phyloP scores from a whole-genome alignment of 257 asterid species.

The Nicotiana sylvestris region DNA sequence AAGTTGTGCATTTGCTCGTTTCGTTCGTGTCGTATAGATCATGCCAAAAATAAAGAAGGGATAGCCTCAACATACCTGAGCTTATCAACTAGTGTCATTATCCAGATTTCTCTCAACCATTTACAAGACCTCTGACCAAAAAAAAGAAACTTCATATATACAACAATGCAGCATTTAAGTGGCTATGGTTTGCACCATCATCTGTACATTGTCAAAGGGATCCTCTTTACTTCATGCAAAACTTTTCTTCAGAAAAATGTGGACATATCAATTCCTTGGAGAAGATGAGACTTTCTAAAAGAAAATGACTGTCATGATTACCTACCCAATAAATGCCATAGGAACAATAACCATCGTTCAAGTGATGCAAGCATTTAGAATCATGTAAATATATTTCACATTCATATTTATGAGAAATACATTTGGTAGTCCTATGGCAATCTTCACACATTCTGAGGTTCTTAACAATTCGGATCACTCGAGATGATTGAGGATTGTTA shows the following conservation, averaged over 20 bases:
- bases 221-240: conserved; percentile 6
- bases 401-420: conserved; percentile 34
- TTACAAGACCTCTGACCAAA: conserved; percentile 8
- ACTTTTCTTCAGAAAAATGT: conserved; percentile 1
- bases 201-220: conserved; percentile 11
- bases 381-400: conserved; percentile 58
- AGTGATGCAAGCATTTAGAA: conserved; percentile 72
- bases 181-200: background rate
- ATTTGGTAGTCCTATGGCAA: conserved; percentile 64
- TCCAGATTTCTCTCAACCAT: background rate
- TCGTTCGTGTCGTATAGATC: no score
- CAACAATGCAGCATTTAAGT: background rate
- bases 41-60: no score
- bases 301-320: background rate
- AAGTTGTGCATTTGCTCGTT: no score
- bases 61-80: no score
- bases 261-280: background rate
- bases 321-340: conserved; percentile 63
- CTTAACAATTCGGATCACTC: conserved; percentile 53
- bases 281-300: background rate
- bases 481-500: conserved; percentile 27
- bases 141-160: background rate
- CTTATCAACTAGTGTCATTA: background rate
- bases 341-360: conserved; percentile 69
- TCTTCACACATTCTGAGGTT: conserved; percentile 59